Evolutionary conservation across 2,329 filamentous ascomycete species (phyloP), one percentile per base, ranked within the genome.

Genomic region (Cladosporium sp.): DNA sequence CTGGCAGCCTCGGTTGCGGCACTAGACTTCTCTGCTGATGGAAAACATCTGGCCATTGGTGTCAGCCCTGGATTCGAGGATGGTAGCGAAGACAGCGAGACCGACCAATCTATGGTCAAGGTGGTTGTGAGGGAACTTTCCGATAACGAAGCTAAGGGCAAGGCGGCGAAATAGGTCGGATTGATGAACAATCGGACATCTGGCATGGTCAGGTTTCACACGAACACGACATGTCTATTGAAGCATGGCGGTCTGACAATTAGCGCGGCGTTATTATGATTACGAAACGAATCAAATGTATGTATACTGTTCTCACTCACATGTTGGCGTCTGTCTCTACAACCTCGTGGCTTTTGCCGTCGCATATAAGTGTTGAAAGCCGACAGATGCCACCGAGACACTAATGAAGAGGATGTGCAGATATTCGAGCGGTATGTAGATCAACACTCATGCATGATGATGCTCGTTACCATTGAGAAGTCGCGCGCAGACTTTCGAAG

Each of bases 1-100:
- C 92, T 93, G 66, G 85, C 89, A 18, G 88, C 92, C 52, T 92
- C 89, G 74, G 87, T 97, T 8, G 89, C 91, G 11, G 89, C 90
- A 0, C 80, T 96, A 68, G 86, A 87, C 1, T 97, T 97, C 77
- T 92, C 89, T 47, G 82, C 81, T 1, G 89, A 95, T 73, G 93
- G 93, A 8, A 90, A 86, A 71, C 90, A 88, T 69, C 82, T 97
- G 41, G 93, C 92, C 26, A 86, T 96, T 52, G 93, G 86, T 11
- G 87, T 93, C 10, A 95, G 92, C 72, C 92, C 92, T 0, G 92
- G 92, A 1, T 96, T 96, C 73, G 93, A 97, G 81, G 87, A 96
- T 70, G 92, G 91, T 4, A 90, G 92, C 79, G 91, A 96, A 71
- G 90, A 95, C 70, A 90, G 92, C 67, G 84, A 82, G 44, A 87